Conservation (phyloP, 2,329 filamentous ascomycete genomes). For the Sarocladiaceae sp. region DNA sequence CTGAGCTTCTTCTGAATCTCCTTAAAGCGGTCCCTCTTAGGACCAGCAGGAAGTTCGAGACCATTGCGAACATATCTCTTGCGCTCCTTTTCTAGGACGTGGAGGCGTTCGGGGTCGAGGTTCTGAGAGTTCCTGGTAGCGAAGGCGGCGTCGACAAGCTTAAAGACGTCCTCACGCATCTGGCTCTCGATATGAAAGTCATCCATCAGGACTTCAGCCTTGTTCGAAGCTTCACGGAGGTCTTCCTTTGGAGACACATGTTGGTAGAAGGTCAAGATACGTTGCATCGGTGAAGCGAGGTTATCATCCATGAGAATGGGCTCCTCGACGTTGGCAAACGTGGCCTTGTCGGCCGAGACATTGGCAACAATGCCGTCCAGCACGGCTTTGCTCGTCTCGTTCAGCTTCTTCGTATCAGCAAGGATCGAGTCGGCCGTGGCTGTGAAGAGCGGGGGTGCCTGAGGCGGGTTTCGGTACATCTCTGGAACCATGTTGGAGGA, state of each 20-base stretch:
- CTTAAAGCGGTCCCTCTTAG: constrained; percentile 73
- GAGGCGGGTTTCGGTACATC: constrained; percentile 67
- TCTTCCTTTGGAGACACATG: constrained; percentile 64
- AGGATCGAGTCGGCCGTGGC: constrained; percentile 65
- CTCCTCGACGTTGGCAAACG: constrained; percentile 48
- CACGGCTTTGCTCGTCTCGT: constrained; percentile 54
- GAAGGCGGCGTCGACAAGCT: constrained; percentile 53
- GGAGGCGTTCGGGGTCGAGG: constrained; percentile 62
- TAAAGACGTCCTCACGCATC: constrained; percentile 79
- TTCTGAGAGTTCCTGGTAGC: constrained; percentile 43
- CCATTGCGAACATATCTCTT: constrained; percentile 74
- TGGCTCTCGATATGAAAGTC: constrained; percentile 71
- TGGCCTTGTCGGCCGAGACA: constrained; percentile 45
- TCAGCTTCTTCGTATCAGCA: constrained; percentile 59
- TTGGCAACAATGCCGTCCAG: constrained; percentile 62
- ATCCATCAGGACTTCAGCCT: constrained; percentile 69
- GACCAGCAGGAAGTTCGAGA: constrained; percentile 61
- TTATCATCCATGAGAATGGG: constrained; percentile 74
- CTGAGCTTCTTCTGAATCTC: constrained; percentile 77
- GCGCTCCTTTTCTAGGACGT: constrained; percentile 71
- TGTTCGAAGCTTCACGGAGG: constrained; percentile 67
- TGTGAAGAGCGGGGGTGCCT: constrained; percentile 71
- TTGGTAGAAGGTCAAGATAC: constrained; percentile 75
- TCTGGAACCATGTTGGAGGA: constrained; percentile 58
- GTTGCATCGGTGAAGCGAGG: constrained; percentile 46